Conservation (phyloP, 2,329 filamentous ascomycete genomes). For the Diaporthe australafricana region DNA sequence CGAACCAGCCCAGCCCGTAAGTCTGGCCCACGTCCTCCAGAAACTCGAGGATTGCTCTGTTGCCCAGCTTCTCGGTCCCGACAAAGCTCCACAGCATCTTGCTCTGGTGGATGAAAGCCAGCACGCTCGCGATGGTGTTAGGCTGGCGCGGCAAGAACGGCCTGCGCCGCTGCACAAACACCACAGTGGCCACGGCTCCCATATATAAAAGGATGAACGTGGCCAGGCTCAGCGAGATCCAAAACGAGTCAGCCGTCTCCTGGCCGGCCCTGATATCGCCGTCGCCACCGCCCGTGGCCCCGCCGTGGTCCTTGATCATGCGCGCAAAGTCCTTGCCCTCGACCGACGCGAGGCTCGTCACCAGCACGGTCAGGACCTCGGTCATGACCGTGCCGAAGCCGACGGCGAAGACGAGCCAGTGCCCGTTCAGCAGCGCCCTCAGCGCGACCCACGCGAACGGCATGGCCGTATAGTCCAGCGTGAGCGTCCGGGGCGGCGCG, state of each 20-base stretch:
- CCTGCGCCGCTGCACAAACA: constrained; percentile 72
- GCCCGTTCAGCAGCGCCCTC: constrained; percentile 70
- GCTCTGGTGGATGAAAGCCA: constrained; percentile 83
- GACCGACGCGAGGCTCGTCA: constrained; percentile 73
- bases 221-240: constrained; percentile 71
- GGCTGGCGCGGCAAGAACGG: constrained; percentile 83
- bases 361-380: constrained; percentile 78
- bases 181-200: constrained; percentile 66
- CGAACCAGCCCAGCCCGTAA: constrained; percentile 84
- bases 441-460: constrained; percentile 75
- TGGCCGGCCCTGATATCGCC: constrained; percentile 61
- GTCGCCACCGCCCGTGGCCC: constrained; percentile 34
- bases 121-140: constrained; percentile 79
- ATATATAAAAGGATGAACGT: constrained; percentile 76
- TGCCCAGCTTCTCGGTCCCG: constrained; percentile 72
- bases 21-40: constrained; percentile 72
- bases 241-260: constrained; percentile 74
- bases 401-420: constrained; percentile 75
- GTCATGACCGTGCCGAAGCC: constrained; percentile 78
- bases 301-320: constrained; percentile 39
- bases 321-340: constrained; percentile 70
- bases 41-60: constrained; percentile 69
- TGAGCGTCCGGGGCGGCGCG: constrained; percentile 73
- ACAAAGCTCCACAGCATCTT: constrained; percentile 85
- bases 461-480: constrained; percentile 79